Percentiles rank a stretch among this genome's conserved stretches.
phyloP scores from a whole-genome alignment of 1,284 basidiomycete species.

The Peniophora sp. region DNA sequence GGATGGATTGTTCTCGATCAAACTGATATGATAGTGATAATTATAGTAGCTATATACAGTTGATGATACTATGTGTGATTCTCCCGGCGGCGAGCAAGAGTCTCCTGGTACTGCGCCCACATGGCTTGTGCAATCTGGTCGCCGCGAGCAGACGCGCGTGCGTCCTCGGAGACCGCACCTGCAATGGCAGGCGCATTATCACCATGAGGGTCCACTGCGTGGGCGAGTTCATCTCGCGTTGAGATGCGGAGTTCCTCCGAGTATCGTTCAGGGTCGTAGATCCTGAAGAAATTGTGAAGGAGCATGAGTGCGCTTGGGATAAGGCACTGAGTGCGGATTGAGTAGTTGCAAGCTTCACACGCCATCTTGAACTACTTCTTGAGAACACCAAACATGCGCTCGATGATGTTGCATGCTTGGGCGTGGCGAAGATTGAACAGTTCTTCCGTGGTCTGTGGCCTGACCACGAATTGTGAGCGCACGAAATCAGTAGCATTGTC shows the following conservation, averaged over 20 bases:
- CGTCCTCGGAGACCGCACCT: too few relatives aligned
- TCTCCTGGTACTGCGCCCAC: too few relatives aligned
- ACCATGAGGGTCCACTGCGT: background rate
- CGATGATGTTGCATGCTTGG: conserved; percentile 27
- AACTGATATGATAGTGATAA: too few relatives aligned
- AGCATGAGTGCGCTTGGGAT: conserved; percentile 21
- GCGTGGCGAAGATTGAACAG: conserved; percentile 34
- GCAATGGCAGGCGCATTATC: background rate
- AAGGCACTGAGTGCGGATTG: conserved; percentile 21
- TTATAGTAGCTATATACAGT: too few relatives aligned
- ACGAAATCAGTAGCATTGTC: conserved; percentile 3
- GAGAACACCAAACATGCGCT: conserved; percentile 34
- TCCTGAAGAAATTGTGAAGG: conserved; percentile 30
- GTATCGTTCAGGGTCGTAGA: conserved; percentile 18
- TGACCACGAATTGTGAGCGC: conserved; percentile 7
- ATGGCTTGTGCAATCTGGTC: too few relatives aligned
- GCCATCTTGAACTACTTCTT: conserved; percentile 26
- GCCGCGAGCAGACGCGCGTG: too few relatives aligned
- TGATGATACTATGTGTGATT: too few relatives aligned
- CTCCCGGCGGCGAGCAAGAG: too few relatives aligned
- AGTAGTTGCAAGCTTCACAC: conserved; percentile 16
- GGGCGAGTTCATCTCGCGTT: background rate
- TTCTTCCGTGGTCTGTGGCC: conserved; percentile 25
- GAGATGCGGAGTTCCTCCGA: background rate
- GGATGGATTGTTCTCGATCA: too few relatives aligned